Percentiles rank a stretch among this genome's conserved stretches.
Evolutionary conservation across 2,329 filamentous ascomycete genomes (phyloP).

Genomic region (Beauveria brongniartii): DNA sequence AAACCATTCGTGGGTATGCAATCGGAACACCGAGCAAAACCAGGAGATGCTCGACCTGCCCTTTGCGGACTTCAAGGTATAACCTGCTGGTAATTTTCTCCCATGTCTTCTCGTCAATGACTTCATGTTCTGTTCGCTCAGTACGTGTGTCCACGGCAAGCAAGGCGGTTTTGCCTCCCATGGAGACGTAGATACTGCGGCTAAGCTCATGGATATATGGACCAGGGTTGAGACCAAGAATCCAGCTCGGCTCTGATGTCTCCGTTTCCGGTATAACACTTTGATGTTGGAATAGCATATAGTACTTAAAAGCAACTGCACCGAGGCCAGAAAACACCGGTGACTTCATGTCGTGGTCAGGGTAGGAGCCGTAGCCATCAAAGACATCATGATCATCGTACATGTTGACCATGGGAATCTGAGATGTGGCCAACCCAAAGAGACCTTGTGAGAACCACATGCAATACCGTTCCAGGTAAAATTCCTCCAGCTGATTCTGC

Average conservation of each 20-base stretch:
- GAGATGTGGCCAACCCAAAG: conserved; percentile 84
- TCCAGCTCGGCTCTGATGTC: conserved; percentile 81
- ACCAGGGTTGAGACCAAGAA: conserved; percentile 69
- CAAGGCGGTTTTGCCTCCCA: conserved; percentile 73
- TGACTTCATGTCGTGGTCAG: conserved; percentile 82
- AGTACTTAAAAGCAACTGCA: conserved; percentile 94
- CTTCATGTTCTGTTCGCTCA: conserved; percentile 75
- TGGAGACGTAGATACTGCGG: conserved; percentile 74
- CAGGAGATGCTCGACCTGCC: conserved; percentile 81
- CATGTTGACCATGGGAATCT: conserved; percentile 98
- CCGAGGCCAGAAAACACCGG: conserved; percentile 86
- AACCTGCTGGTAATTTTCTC: conserved; percentile 80
- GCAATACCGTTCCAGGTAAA: conserved; percentile 81
- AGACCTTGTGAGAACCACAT: conserved; percentile 96
- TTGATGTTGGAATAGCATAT: conserved; percentile 97
- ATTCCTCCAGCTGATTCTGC: conserved; percentile 79
- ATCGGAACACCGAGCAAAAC: conserved; percentile 80
- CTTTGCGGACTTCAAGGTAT: conserved; percentile 71
- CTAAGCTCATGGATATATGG: conserved; percentile 86
- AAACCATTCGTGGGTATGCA: conserved; percentile 67
- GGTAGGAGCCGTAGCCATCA: conserved; percentile 88
- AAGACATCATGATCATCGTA: conserved; percentile 94
- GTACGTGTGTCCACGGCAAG: conserved; percentile 87
- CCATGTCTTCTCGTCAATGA: conserved; percentile 74
- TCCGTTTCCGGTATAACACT: conserved; percentile 75